Evolutionary conservation across 139 green algal genomes (phyloP).

Genomic region (Coccomyxa sp.): DNA sequence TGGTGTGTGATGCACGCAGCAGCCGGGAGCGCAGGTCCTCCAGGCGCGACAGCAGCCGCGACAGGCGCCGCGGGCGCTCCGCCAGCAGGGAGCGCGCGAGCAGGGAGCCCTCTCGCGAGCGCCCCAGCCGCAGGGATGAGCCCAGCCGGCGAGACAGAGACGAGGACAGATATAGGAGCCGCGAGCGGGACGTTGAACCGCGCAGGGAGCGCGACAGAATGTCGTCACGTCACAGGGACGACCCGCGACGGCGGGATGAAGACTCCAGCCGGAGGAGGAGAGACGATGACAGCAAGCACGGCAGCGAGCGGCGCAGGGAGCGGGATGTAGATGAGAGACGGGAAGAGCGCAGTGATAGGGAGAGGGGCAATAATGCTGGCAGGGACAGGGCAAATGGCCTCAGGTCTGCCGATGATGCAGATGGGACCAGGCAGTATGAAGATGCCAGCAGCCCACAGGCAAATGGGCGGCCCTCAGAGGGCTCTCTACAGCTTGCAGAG

Average conservation of each 20-base stretch:
- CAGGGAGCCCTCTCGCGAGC: not conserved
- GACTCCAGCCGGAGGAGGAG: not conserved
- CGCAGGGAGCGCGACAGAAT: not conserved
- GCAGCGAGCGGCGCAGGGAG: not conserved
- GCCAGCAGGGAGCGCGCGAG: not conserved
- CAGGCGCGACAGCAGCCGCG: not conserved
- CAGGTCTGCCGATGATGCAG: not conserved
- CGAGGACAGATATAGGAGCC: not conserved
- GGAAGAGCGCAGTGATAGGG: not conserved
- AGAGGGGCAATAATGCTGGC: not conserved
- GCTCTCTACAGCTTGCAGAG: not conserved
- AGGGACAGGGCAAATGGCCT: not conserved
- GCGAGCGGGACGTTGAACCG: not conserved
- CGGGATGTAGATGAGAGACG: not conserved
- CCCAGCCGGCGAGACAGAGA: not conserved
- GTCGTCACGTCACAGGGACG: not conserved
- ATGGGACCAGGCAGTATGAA: not conserved
- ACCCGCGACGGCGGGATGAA: not conserved
- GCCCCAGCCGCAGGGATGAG: not conserved
- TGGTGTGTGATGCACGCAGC: too few relatives aligned
- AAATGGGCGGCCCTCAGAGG: not conserved
- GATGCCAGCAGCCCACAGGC: not conserved
- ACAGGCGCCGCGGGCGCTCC: not conserved
- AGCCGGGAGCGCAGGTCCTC: constrained; percentile 2
- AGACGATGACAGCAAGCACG: not conserved